Evolutionary conservation across 345 rosid genomes (phyloP), one percentile per base, ranked within the genome.

Genomic region (Aethionema arabicum): DNA sequence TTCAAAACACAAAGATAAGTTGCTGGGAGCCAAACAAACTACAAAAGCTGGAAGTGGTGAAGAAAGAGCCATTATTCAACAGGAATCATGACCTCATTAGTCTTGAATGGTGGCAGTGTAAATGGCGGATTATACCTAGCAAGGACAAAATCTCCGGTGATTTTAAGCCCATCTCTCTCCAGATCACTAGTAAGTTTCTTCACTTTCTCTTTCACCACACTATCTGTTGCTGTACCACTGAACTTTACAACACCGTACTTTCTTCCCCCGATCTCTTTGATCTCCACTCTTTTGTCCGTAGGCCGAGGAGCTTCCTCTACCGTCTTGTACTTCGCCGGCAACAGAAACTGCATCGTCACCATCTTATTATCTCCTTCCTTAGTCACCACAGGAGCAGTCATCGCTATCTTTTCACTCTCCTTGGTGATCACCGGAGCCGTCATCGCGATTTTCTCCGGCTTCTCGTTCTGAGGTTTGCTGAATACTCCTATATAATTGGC

Each of bases 101-200:
- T 84, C 78, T 86, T 85, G 4, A 85, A 78, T 11, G 80, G 61
- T 11, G 96, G 96, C 66, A 89, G 37, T 47, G 97, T 85, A 88
- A 91, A 89, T 6, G 98, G 95, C 0, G 96, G 98, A 35, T 92
- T 92, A 68, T 83, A 87, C 83, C 98, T 82, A 51, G 84, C 93
- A 54, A 89, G 80, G 64, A 85, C 5, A 40, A 59, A 78, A 40
- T 85, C 81, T 11, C 98, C 96, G 32, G 41, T 54, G 56, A 87
- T 70, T 77, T 80, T 86, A 53, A 63, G 67, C 70, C 96, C 96
- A 42, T 88, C 96, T 75, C 66, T 80, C 74, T 81, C 84, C 67
- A 92, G 79, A 69, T 80, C 73, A 63, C 72, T 67, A 63, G 68
- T 82, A 32, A 89, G 74, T 82, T 74, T 84, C 74, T 80, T 86